Percentiles rank a stretch among this genome's conserved stretches.
phyloP scores from a whole-genome alignment of 306 rosid genomes.

The Begonia peltatifolia region DNA sequence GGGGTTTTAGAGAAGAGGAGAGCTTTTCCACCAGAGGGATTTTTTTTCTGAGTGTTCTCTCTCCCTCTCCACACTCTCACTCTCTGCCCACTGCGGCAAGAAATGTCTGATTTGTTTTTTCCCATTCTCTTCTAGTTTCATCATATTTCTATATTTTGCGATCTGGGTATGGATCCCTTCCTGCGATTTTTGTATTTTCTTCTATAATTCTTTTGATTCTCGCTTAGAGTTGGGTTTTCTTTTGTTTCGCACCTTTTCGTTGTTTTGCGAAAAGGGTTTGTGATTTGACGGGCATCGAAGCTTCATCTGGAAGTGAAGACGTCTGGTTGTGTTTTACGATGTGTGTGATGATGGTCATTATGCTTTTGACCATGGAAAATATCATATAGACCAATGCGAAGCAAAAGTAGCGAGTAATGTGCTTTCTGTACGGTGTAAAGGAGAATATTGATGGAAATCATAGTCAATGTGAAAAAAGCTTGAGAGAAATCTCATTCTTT shows the following conservation, averaged over 20 bases:
- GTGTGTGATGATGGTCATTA: constrained; percentile 15
- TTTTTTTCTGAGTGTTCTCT: constrained; percentile 22
- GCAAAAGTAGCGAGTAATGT: constrained; percentile 6
- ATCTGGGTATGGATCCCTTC: constrained; percentile 19
- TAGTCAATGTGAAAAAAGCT: constrained; percentile 16
- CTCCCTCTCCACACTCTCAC: constrained; percentile 5
- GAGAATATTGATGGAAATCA: constrained; percentile 12
- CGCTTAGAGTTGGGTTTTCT: constrained; percentile 6
- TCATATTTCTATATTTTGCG: constrained; percentile 6
- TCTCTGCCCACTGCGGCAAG: constrained; percentile 25
- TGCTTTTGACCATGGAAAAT: constrained; percentile 47
- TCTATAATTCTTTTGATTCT: constrained; percentile 5
- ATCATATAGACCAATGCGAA: constrained; percentile 24
- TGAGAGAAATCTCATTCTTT: neutral
- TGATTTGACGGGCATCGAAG: constrained; percentile 29
- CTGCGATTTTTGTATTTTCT: constrained; percentile 12
- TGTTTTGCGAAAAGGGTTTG: constrained; percentile 15
- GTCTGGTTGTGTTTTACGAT: constrained; percentile 30
- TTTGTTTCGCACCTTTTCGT: constrained; percentile 15
- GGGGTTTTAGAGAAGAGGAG: too few relatives aligned
- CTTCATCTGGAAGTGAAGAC: constrained; percentile 33
- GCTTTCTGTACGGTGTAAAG: constrained; percentile 2
- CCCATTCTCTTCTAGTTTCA: constrained; percentile 5
- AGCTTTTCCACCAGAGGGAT: constrained; percentile 1
- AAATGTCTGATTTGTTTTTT: constrained; percentile 12